phyloP scores from a whole-genome alignment of 345 rosid species.

The Rhodamnia argentea region DNA sequence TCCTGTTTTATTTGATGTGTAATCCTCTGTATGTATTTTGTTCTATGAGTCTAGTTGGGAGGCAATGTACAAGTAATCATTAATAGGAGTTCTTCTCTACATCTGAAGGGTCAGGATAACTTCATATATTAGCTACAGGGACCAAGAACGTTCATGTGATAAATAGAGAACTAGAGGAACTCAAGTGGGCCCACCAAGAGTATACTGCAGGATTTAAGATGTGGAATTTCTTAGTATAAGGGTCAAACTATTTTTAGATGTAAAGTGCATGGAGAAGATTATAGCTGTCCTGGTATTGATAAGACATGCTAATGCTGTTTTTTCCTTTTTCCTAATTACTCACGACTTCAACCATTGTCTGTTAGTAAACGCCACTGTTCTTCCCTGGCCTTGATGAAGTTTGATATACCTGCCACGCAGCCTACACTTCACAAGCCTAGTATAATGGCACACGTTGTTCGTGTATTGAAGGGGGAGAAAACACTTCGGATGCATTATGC shows the following conservation, averaged over 20 bases:
- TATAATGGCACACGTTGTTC: conserved; percentile 93
- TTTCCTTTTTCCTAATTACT: neutral
- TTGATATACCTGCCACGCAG: conserved; percentile 32
- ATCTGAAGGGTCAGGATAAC: neutral
- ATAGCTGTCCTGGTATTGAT: neutral
- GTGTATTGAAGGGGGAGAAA: conserved; percentile 87
- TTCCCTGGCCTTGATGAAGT: neutral
- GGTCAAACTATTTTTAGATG: neutral
- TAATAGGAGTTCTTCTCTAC: neutral
- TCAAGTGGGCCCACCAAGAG: neutral
- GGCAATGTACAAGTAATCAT: neutral
- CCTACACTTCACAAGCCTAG: conserved; percentile 99
- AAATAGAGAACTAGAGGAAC: neutral
- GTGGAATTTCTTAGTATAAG: neutral
- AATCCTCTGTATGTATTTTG: neutral
- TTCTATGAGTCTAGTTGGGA: neutral
- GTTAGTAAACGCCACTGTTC: neutral
- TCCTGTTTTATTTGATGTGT: neutral
- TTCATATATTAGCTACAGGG: neutral
- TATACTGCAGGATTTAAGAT: neutral
- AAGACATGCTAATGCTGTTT: neutral
- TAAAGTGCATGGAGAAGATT: neutral
- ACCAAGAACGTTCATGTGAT: neutral
- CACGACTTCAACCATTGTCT: neutral
- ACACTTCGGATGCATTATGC: conserved; percentile 99